phyloP scores from a whole-genome alignment of 2,329 filamentous ascomycete species.

The Talaromyces amestolkiae region DNA sequence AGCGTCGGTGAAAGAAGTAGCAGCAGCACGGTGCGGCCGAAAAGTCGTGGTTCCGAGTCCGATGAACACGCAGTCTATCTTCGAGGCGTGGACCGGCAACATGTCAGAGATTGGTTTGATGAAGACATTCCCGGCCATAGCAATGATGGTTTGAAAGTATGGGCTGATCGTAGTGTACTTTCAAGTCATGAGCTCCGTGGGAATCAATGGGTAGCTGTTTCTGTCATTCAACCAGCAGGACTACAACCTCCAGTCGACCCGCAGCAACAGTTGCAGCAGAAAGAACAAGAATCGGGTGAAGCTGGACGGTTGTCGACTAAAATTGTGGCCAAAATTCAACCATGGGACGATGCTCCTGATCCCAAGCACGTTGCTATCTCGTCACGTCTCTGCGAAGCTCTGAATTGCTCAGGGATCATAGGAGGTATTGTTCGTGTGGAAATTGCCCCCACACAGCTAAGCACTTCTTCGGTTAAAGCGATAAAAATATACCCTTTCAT shows the following conservation, averaged over 20 bases:
- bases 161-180: conserved; percentile 78
- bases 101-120: conserved; percentile 76
- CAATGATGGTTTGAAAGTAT: conserved; percentile 66
- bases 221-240: conserved; percentile 79
- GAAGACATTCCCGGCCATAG: conserved; percentile 57
- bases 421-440: conserved; percentile 87
- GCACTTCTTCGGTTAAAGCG: conserved; percentile 62
- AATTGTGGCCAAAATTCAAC: conserved; percentile 69
- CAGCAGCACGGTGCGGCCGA: conserved; percentile 66
- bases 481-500: conserved; percentile 82
- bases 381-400: conserved; percentile 67
- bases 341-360: conserved; percentile 86
- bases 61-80: conserved; percentile 64
- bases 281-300: conserved; percentile 59
- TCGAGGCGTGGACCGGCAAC: conserved; percentile 69
- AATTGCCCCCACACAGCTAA: conserved; percentile 70
- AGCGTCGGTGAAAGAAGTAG: conserved; percentile 68
- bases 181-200: conserved; percentile 70
- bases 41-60: conserved; percentile 62
- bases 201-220: conserved; percentile 73
- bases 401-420: conserved; percentile 71
- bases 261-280: conserved; percentile 62
- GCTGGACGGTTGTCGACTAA: conserved; percentile 60
- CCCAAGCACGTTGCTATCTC: conserved; percentile 78
- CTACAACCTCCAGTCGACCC: conserved; percentile 69